Conservation (phyloP, 805 yeast species). For the Kazachstania africana region DNA sequence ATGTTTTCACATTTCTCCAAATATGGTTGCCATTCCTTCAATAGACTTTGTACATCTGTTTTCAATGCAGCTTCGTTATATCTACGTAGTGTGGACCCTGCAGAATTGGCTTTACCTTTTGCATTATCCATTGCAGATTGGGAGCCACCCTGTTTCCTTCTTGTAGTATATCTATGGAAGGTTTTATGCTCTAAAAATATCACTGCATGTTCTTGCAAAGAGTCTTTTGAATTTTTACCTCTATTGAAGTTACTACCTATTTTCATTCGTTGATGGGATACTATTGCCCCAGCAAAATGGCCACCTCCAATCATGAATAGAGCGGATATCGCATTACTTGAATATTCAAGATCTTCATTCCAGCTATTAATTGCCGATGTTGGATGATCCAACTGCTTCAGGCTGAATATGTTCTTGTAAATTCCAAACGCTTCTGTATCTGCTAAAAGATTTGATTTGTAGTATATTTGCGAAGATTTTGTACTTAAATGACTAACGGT, state of each 20-base stretch:
- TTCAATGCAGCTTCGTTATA: constrained; percentile 78
- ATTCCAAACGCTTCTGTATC: constrained; percentile 44
- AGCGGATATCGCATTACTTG: constrained; percentile 42
- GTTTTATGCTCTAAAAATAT: constrained; percentile 66
- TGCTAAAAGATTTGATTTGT: constrained; percentile 38
- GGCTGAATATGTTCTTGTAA: constrained; percentile 51
- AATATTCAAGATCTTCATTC: constrained; percentile 18
- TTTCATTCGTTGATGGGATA: constrained; percentile 54
- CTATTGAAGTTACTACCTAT: constrained; percentile 39
- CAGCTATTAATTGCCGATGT: constrained; percentile 33
- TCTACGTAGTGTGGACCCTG: constrained; percentile 83
- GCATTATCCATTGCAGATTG: constrained; percentile 89
- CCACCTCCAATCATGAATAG: constrained; percentile 95
- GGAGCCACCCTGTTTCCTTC: constrained; percentile 96
- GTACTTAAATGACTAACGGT: constrained; percentile 46
- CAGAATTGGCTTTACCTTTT: constrained; percentile 90
- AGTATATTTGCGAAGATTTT: constrained; percentile 56
- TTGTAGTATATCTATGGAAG: constrained; percentile 87
- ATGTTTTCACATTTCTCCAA: constrained; percentile 55
- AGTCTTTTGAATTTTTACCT: constrained; percentile 32
- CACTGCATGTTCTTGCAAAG: constrained; percentile 51
- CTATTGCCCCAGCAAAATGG: constrained; percentile 91
- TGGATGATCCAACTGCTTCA: constrained; percentile 33
- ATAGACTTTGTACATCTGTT: constrained; percentile 61
- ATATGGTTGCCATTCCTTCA: constrained; percentile 52